Conservation (phyloP, 1,284 basidiomycete species). For the Cryptococcus floricola region DNA sequence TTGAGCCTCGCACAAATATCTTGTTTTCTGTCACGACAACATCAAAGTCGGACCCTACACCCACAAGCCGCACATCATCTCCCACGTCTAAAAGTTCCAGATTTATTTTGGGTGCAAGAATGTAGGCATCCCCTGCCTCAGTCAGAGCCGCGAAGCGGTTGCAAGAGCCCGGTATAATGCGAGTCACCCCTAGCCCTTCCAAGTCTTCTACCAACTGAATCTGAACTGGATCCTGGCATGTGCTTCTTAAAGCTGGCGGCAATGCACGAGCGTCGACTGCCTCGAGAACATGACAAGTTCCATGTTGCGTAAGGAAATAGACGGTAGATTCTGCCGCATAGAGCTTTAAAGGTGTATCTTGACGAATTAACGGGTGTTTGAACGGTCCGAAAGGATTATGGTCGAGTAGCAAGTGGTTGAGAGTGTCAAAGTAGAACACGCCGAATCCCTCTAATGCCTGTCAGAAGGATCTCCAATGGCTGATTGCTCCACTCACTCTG, state of each 20-base stretch:
- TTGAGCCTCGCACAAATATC: constrained; percentile 30
- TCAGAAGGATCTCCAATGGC: not conserved
- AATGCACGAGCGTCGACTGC: constrained; percentile 9
- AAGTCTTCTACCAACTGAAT: constrained; percentile 26
- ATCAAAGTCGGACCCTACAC: constrained; percentile 32
- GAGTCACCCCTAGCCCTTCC: constrained; percentile 25
- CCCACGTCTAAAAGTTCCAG: constrained; percentile 12
- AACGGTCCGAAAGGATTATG: not conserved
- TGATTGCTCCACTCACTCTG: constrained; percentile 5
- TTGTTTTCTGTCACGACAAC: constrained; percentile 23
- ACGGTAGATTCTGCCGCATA: constrained; percentile 27
- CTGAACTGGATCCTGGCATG: not conserved
- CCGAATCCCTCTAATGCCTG: not conserved
- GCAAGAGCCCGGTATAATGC: constrained; percentile 19
- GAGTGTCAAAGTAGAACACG: constrained; percentile 13
- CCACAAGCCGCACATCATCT: constrained; percentile 19
- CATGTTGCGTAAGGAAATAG: constrained; percentile 14
- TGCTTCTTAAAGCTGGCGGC: constrained; percentile 4
- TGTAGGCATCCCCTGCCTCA: constrained; percentile 28
- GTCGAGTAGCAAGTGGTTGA: constrained; percentile 10
- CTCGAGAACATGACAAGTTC: constrained; percentile 20
- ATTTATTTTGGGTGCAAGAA: constrained; percentile 16
- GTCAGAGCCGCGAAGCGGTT: constrained; percentile 30
- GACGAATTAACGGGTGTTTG: constrained; percentile 5
- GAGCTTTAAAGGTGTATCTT: constrained; percentile 6